Percentiles rank a stretch among this genome's conserved stretches.
These are phyloP conservation scores for Lenzites betulinus DNA, from an alignment of 768 basidiomycete species.

Conservation along the genomic window DNA sequence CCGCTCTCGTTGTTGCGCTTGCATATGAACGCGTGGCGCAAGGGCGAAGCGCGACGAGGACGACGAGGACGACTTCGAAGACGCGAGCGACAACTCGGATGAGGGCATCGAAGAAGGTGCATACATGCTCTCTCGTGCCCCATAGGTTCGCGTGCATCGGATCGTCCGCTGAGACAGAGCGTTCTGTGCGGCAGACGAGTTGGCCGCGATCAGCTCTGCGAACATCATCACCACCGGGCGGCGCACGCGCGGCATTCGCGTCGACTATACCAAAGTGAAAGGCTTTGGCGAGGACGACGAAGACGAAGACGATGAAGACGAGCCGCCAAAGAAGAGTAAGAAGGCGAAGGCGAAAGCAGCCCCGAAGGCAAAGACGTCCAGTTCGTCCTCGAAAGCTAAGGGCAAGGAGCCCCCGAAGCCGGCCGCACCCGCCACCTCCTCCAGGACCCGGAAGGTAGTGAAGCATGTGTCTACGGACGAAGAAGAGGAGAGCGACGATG, in stretches of 20 bases:
- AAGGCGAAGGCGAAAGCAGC: slow-evolving; percentile 29
- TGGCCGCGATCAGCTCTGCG: slow-evolving; percentile 60
- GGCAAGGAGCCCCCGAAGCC: slow-evolving; percentile 35
- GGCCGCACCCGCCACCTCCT: too few relatives aligned
- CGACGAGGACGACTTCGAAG: slow-evolving; percentile 30
- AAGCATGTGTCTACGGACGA: slow-evolving; percentile 11
- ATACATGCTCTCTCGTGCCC: neutral
- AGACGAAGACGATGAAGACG: slow-evolving; percentile 49
- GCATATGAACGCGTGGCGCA: neutral
- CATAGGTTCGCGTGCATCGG: neutral
- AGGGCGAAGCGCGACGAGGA: slow-evolving; percentile 32
- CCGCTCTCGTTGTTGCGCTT: slow-evolving; percentile 1
- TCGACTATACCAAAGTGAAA: slow-evolving; percentile 63
- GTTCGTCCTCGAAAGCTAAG: slow-evolving; percentile 22
- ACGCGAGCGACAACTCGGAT: slow-evolving; percentile 25
- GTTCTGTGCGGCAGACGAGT: slow-evolving; percentile 12
- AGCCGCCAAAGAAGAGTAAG: slow-evolving; percentile 48
- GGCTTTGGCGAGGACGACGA: slow-evolving; percentile 27
- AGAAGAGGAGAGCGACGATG: slow-evolving; percentile 41
- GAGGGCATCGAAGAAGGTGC: slow-evolving; percentile 31
- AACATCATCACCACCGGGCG: slow-evolving; percentile 55
- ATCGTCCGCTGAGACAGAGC: neutral
- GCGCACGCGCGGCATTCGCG: slow-evolving; percentile 70
- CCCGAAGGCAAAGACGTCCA: slow-evolving; percentile 21
- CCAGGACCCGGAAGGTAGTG: too few relatives aligned